Evolutionary conservation across 495 filamentous ascomycete genomes (phyloP), one percentile per base, ranked within the genome.

Genomic region (Chaetomium cochliodes): DNA sequence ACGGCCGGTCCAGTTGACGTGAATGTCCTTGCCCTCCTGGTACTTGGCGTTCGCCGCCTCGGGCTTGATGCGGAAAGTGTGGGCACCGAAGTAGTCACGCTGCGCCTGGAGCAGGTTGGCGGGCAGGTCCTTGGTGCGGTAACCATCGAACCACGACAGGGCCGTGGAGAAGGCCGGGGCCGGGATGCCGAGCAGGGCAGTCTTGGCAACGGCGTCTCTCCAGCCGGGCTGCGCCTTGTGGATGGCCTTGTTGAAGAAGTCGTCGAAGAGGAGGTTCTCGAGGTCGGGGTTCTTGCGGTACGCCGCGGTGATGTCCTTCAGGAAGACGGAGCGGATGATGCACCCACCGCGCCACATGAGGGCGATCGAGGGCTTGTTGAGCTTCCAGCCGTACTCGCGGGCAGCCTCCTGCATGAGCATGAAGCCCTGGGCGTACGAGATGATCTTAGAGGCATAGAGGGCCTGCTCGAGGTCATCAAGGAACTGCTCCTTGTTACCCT

Each of bases 271-370:
- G 64, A 98, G 84, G 83, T 98, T 98, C 87, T 98, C 92, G 53
- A 98, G 88, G 64, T 98, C 91, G 56, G 92, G 90, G 83, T 97
- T 87, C 55, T 85, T 87, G 79, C 94, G 92, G 86, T 97, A 98
- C 53, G 94, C 94, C 62, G 87, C 88, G 67, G 96, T 98, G 82
- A 98, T 98, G 77, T 98, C 93, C 85, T 97, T 97, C 65, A 98
- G 82, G 92, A 98, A 98, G 76, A 98, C 94, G 67, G 96, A 98
- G 79, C 94, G 94, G 81, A 98, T 98, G 76, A 98, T 98, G 88
- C 94, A 98, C 65, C 94, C 94, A 80, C 94, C 94, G 78, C 94
- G 92, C 94, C 94, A 98, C 94, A 98, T 98, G 75, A 98, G 88
- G 67, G 94, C 94, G 75, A 98, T 98, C 66, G 96, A 96, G 63